Evolutionary conservation across 2,329 filamentous ascomycete genomes (phyloP).

Genomic region (Xylaria sp.): DNA sequence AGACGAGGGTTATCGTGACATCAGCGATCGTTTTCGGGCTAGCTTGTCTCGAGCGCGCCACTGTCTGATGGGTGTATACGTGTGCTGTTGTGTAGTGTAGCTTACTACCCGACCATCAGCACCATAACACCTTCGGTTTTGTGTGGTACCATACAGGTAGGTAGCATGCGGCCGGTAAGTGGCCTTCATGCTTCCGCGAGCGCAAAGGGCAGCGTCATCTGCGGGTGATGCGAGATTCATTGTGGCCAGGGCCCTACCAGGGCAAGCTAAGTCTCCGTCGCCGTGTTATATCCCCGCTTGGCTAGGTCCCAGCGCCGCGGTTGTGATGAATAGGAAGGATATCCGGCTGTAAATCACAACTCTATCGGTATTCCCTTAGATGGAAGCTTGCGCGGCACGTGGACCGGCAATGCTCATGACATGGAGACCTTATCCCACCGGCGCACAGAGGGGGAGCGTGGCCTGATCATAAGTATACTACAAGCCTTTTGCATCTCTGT

Average conservation of each 20-base stretch:
- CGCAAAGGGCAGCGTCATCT: conserved; percentile 5
- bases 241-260: background rate
- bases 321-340: conserved; percentile 27
- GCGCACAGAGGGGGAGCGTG: background rate
- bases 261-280: background rate
- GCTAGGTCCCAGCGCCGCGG: conserved; percentile 22
- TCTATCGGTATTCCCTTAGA: conserved; percentile 15
- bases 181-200: conserved; percentile 24
- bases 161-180: conserved; percentile 18
- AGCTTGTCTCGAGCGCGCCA: conserved; percentile 13
- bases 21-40: conserved; percentile 1
- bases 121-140: conserved; percentile 5
- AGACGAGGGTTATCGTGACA: conserved; percentile 14
- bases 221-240: conserved; percentile 19
- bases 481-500: background rate
- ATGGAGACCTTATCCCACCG: conserved; percentile 2
- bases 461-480: conserved; percentile 4
- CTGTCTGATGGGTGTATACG: conserved; percentile 6
- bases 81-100: conserved; percentile 9
- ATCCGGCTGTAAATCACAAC: conserved; percentile 21
- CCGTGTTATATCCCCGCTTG: conserved; percentile 1
- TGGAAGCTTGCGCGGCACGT: conserved; percentile 25
- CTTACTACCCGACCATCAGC: conserved; percentile 21
- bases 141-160: background rate
- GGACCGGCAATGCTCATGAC: conserved; percentile 9